Evolutionary conservation across 257 asterid genomes (phyloP).

Genomic region (Solanum appendiculatum): DNA sequence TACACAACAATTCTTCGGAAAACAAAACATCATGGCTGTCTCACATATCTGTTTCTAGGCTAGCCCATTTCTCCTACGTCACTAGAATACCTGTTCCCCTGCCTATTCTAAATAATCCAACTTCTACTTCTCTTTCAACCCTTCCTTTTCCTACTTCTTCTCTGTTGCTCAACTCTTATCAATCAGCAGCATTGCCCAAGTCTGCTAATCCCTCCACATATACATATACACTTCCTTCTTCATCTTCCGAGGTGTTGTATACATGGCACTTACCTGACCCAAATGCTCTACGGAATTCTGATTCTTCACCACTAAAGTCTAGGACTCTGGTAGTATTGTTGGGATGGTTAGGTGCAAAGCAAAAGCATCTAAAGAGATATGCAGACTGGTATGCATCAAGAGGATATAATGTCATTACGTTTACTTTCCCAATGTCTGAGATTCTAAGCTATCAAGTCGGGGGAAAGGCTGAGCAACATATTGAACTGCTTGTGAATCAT

Average conservation of each 20-base stretch:
- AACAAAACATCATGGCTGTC: slow-evolving; percentile 58
- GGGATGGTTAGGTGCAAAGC: slow-evolving; percentile 96
- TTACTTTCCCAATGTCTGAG: slow-evolving; percentile 87
- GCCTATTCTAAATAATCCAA: slow-evolving; percentile 34
- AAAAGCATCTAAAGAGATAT: slow-evolving; percentile 73
- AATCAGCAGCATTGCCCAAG: slow-evolving; percentile 47
- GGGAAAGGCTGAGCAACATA: slow-evolving; percentile 84
- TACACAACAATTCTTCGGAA: slow-evolving; percentile 26
- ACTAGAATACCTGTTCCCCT: slow-evolving; percentile 35
- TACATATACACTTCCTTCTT: slow-evolving; percentile 21
- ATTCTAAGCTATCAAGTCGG: slow-evolving; percentile 73
- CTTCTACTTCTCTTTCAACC: slow-evolving; percentile 3
- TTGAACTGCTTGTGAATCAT: slow-evolving; percentile 70
- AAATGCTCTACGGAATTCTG: slow-evolving; percentile 26
- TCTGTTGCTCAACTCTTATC: slow-evolving; percentile 30
- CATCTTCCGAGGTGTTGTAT: slow-evolving; percentile 48
- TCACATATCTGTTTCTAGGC: slow-evolving; percentile 46
- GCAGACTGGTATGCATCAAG: slow-evolving; percentile 88
- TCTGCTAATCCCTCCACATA: slow-evolving; percentile 45
- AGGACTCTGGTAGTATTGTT: slow-evolving; percentile 86
- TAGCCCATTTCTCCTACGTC: slow-evolving; percentile 42
- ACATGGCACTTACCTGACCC: slow-evolving; percentile 89
- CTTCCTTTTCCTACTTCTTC: slow-evolving; percentile 35
- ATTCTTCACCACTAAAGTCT: slow-evolving; percentile 44
- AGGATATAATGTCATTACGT: slow-evolving; percentile 85